phyloP scores from a whole-genome alignment of 2,329 filamentous ascomycete genomes.

The Fusarium sublunatum region DNA sequence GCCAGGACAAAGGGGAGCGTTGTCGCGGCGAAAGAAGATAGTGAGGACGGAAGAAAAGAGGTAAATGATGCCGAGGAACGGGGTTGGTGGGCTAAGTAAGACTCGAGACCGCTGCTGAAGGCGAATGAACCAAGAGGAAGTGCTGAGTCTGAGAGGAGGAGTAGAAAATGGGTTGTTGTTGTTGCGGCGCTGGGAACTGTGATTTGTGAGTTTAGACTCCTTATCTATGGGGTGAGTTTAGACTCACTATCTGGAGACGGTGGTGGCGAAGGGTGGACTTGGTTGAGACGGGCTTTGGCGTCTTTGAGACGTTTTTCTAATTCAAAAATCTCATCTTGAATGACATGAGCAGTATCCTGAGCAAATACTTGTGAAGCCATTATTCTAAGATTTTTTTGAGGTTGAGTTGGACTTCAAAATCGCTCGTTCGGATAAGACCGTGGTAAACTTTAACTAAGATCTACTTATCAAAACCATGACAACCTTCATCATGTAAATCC shows the following conservation, averaged over 20 bases:
- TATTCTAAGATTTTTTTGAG: constrained; percentile 11
- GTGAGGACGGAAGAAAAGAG: constrained; percentile 75
- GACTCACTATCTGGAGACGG: constrained; percentile 34
- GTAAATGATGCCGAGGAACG: constrained; percentile 62
- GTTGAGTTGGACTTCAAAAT: constrained; percentile 27
- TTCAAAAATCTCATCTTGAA: constrained; percentile 67
- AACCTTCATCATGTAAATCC: constrained; percentile 39
- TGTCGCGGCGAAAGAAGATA: constrained; percentile 77
- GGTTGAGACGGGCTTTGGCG: constrained; percentile 58
- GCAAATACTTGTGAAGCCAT: constrained; percentile 44
- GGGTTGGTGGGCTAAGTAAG: constrained; percentile 76
- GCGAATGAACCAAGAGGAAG: constrained; percentile 88
- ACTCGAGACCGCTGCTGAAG: constrained; percentile 85
- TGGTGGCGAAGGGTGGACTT: constrained; percentile 35
- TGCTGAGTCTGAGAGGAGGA: constrained; percentile 83
- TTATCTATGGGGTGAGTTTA: constrained; percentile 15
- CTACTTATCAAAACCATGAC: constrained; percentile 35
- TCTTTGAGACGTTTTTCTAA: constrained; percentile 65
- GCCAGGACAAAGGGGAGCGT: constrained; percentile 80
- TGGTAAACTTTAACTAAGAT: constrained; percentile 12
- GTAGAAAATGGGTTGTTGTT: constrained; percentile 68
- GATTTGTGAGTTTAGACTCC: constrained; percentile 9
- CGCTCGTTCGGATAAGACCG: constrained; percentile 37
- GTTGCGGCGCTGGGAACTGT: constrained; percentile 39
- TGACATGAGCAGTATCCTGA: constrained; percentile 44